Evolutionary conservation across 129 eudicot species (phyloP).

Genomic region (Tagetes erecta): DNA sequence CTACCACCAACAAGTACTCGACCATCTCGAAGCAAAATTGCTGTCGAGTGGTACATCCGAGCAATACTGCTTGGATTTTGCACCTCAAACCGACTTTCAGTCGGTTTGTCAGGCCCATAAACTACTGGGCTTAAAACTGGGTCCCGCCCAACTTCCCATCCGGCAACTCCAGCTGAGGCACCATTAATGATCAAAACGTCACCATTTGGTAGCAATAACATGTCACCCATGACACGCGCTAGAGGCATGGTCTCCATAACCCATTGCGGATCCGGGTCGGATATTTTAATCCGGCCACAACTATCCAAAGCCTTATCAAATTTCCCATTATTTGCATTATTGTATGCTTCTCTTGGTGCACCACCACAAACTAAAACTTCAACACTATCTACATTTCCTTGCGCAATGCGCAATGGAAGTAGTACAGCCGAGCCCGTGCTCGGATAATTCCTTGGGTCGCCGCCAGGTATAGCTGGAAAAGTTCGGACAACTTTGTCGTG

Average conservation of each 20-base stretch:
- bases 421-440: conserved; percentile 88
- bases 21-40: conserved; percentile 62
- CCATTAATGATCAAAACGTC: conserved; percentile 66
- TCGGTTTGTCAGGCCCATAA: conserved; percentile 41
- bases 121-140: conserved; percentile 61
- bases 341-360: conserved; percentile 56
- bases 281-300: conserved; percentile 59
- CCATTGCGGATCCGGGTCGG: conserved; percentile 70
- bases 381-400: conserved; percentile 35
- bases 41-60: conserved; percentile 73
- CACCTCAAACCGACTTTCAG: conserved; percentile 45
- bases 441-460: conserved; percentile 84
- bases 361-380: conserved; percentile 81
- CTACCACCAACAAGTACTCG: conserved; percentile 69
- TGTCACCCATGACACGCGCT: conserved; percentile 78
- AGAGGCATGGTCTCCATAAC: conserved; percentile 72
- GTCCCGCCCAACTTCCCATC: conserved; percentile 64
- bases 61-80: conserved; percentile 50
- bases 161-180: conserved; percentile 58
- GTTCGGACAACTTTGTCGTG: conserved; percentile 45
- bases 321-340: conserved; percentile 43
- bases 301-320: conserved; percentile 54
- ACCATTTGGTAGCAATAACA: conserved; percentile 64
- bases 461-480: conserved; percentile 69
- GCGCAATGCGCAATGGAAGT: conserved; percentile 57